Evolutionary conservation across 768 basidiomycete genomes (phyloP).

Genomic region (Xanthoconium stramineum): DNA sequence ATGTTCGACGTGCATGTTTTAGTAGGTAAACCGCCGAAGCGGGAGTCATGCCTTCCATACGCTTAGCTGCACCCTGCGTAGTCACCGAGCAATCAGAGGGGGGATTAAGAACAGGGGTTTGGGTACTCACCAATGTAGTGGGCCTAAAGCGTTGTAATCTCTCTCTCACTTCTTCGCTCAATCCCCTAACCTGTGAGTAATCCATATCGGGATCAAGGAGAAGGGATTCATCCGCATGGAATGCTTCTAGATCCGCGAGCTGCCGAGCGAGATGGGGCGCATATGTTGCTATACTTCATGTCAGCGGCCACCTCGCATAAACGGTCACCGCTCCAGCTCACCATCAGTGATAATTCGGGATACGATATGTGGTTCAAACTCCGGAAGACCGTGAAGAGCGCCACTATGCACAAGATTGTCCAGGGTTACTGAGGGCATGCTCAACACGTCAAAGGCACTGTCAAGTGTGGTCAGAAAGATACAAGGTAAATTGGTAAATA

Average conservation of each 20-base stretch:
- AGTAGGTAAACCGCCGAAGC: constrained; percentile 66
- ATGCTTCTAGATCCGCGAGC: constrained; percentile 68
- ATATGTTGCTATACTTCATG: constrained; percentile 51
- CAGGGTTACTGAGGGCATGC: constrained; percentile 51
- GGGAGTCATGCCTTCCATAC: constrained; percentile 94
- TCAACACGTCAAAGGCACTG: constrained; percentile 76
- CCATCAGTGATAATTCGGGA: constrained; percentile 71
- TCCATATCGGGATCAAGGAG: constrained; percentile 67
- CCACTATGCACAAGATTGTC: constrained; percentile 46
- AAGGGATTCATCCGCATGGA: constrained; percentile 74
- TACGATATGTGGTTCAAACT: constrained; percentile 49
- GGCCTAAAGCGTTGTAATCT: constrained; percentile 60
- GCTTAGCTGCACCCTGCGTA: constrained; percentile 81
- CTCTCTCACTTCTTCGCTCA: constrained; percentile 76
- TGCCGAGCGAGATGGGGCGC: constrained; percentile 65
- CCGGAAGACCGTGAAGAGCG: constrained; percentile 34
- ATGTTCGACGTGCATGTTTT: constrained; percentile 51
- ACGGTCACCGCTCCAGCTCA: constrained; percentile 24
- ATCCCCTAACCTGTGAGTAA: constrained; percentile 58
- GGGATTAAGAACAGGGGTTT: background rate
- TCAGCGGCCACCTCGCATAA: constrained; percentile 1
- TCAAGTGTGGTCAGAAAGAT: background rate
- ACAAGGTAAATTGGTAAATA: background rate
- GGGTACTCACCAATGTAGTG: constrained; percentile 55
- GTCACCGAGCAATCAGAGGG: background rate